Base-by-base conservation (phyloP, 2,329 filamentous ascomycete species). In the Sclerotinia glacialis region DNA sequence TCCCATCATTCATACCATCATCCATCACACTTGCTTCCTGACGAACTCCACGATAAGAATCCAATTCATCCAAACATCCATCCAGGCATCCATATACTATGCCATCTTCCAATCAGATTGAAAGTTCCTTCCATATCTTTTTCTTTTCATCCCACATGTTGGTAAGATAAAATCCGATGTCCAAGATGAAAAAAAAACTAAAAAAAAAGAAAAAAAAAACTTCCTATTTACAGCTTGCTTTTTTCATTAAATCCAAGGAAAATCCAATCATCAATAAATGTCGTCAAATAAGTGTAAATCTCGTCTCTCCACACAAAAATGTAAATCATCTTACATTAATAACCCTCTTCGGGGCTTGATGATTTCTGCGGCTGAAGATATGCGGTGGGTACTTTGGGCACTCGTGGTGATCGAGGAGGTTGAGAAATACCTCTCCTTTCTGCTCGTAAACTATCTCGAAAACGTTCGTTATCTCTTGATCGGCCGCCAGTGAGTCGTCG, bases 401-500 rank as follows among this genome's bases (percentile, higher is more conserved):
- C 74, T 67, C 71, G 66, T 12, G 76, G 76, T 23, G 71, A 73
- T 56, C 72, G 74, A 18, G 75, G 75, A 26, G 74, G 73, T 64
- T 74, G 72, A 3, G 64, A 69, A 7, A 74, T 62, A 3, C 72
- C 72, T 52, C 74, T 72, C 21, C 71, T 72, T 52, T 76, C 75
- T 5, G 68, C 71, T 16, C 74, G 55, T 6, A 77, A 49, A 31
- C 60, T 69, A 9, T 77, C 75, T 62, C 76, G 72, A 28, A 74
- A 66, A 23, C 74, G 68, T 34, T 77, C 76, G 54, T 69, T 72
- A 26, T 77, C 75, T 37, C 72, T 71, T 18, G 69, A 71, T 64
- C 75, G 78, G 71, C 85, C 83, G 12, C 87, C 86, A 3, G 88
- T 89, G 64, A 90, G 78, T 64, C 87, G 79, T 8, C 87, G 79